A percentile compares a stretch with the other conserved stretches of the same genome.
Conservation (phyloP, 805 yeast genomes). For the Blastobotrys mokoenaii region DNA sequence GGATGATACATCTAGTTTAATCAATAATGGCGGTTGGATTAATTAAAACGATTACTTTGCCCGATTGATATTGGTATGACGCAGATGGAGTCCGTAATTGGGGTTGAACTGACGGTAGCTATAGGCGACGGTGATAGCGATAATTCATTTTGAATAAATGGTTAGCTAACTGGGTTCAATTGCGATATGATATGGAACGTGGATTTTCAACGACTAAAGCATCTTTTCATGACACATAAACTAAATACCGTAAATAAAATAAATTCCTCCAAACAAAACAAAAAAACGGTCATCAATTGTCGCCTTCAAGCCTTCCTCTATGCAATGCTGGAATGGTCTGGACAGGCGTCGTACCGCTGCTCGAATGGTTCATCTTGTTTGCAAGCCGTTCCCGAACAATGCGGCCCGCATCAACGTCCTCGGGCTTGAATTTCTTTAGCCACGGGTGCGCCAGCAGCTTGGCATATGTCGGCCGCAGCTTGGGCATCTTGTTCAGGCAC, state of each 20-base stretch:
- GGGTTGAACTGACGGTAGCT: no score
- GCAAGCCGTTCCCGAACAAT: conserved; percentile 25
- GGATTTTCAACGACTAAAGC: no score
- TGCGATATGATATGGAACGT: no score
- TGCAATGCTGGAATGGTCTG: conserved; percentile 7
- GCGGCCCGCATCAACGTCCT: conserved; percentile 32
- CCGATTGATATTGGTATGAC: no score
- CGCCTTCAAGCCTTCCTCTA: conserved; percentile 1
- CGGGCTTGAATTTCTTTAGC: conserved; percentile 48
- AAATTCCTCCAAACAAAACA: background rate
- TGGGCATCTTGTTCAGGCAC: conserved; percentile 68
- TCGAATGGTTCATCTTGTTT: background rate
- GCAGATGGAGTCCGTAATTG: no score
- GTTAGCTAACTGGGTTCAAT: no score
- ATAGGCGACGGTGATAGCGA: no score
- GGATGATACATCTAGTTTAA: no score
- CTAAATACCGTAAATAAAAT: background rate
- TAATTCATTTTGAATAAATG: no score
- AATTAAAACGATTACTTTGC: no score
- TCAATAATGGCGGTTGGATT: no score
- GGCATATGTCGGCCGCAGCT: conserved; percentile 70
- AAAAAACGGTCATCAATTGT: background rate
- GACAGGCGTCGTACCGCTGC: background rate
- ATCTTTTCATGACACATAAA: background rate
- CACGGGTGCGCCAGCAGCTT: conserved; percentile 76